Evolutionary conservation across 2,329 filamentous ascomycete genomes (phyloP), one percentile per base, ranked within the genome.

Genomic region (Rugonectria rugulosa): DNA sequence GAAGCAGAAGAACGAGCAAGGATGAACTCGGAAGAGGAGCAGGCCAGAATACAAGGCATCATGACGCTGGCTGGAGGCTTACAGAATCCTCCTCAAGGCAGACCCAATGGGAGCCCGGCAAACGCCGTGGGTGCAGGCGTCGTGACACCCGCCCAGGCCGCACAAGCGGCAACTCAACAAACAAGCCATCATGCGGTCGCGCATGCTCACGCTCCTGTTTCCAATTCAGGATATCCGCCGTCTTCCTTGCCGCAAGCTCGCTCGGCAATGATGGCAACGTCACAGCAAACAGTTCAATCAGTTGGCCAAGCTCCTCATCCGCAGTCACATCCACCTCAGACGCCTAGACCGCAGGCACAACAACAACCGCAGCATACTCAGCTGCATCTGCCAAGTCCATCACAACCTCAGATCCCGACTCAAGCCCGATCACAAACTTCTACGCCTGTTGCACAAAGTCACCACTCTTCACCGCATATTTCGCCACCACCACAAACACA

Each of bases 1-100:
- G 87, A 88, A 68, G 85, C 86, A 1, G 87, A 88, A 67, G 85
- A 88, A 70, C 80, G 83, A 41, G 84, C 83, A 3, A 79, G 82
- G 31, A 71, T 82, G 60, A 84, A 80, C 53, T 79, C 78, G n/a
- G 82, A 84, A 43, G 85, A 87, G 53, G 83, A 87, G 40, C 80
- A 83, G 60, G 83, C 82, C 7, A 81, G 81, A 58, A 72, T 86
- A n/a, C 80, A 86, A 60, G 83, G 83, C n/a, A 82, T 86, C 51
- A 79, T 86, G 75, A 77, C 81, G 2, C 66, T 87, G 38, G 81
- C 80, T 1, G 76, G 79, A 29, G 81, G 82, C 0, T 62, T 85
- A 41, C 80, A 84, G 49, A 79, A 79, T 59, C 64, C 69, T 6
- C 68, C 68, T 3, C 72, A 71, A 38, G 65, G 64, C 15, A 64